phyloP scores from a whole-genome alignment of 202 grass and related monocot species.

The Carex sylvatica region DNA sequence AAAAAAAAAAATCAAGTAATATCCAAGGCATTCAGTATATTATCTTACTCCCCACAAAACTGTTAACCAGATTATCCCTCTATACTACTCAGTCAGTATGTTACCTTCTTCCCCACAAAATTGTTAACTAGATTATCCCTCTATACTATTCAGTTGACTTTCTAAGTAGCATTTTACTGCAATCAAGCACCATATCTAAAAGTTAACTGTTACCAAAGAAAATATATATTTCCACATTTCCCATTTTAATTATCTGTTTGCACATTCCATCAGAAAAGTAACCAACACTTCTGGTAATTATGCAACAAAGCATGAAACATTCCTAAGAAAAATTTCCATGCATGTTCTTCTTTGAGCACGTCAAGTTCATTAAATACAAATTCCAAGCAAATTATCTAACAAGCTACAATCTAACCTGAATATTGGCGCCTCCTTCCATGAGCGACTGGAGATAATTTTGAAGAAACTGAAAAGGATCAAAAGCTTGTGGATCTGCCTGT shows the following conservation, averaged over 20 bases:
- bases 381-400: not conserved
- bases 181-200: not conserved
- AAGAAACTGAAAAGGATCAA: conserved; percentile 62
- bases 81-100: not conserved
- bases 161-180: not conserved
- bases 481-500: conserved; percentile 53
- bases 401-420: conserved; percentile 40
- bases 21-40: not conserved
- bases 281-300: not conserved
- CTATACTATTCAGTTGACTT: not conserved
- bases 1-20: not conserved
- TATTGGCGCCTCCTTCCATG: conserved; percentile 59
- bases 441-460: conserved; percentile 66
- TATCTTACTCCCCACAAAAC: not conserved
- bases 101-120: not conserved
- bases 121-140: not conserved
- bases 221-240: not conserved
- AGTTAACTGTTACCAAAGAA: not conserved
- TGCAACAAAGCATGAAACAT: not conserved
- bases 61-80: not conserved
- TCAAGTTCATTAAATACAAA: not conserved
- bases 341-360: not conserved
- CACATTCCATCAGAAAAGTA: not conserved
- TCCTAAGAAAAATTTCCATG: not conserved
- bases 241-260: not conserved